Conservation (phyloP, 257 asterid species). For the Mitragyna speciosa region DNA sequence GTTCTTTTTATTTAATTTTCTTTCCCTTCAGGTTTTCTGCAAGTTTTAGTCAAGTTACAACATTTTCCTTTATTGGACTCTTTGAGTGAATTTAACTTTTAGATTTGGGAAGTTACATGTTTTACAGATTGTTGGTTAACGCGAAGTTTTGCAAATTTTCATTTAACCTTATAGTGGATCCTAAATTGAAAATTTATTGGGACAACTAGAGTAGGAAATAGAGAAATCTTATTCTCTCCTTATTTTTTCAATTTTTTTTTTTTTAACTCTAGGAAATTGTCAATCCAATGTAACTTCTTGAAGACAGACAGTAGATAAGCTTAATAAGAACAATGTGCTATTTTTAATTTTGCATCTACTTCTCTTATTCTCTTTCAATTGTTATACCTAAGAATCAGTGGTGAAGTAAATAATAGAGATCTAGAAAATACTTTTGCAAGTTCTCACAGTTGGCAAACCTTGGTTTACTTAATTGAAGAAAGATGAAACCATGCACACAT, state of each 20-base stretch:
- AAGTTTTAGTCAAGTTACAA: neutral
- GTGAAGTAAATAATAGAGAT: conserved; percentile 8
- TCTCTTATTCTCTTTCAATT: neutral
- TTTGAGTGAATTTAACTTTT: neutral
- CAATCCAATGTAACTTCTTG: neutral
- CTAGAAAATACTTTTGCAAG: conserved; percentile 19
- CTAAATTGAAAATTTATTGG: neutral
- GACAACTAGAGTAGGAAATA: neutral
- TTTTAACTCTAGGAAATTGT: neutral
- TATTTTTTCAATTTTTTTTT: neutral
- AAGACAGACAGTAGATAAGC: neutral
- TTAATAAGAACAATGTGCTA: neutral
- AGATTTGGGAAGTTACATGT: neutral
- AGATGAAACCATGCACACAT: conserved; percentile 25
- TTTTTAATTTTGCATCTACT: neutral
- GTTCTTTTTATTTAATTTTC: conserved; percentile 1
- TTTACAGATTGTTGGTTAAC: neutral
- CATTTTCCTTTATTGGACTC: neutral
- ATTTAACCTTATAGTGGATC: neutral
- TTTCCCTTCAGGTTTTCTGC: neutral
- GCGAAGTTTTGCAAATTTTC: conserved; percentile 1
- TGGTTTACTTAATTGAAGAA: conserved; percentile 19
- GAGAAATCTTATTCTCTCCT: neutral
- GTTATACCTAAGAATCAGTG: neutral
- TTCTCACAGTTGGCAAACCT: conserved; percentile 19